Evolutionary conservation across 805 yeast genomes (phyloP).

Genomic region (Wickerhamomyces bisporus): DNA sequence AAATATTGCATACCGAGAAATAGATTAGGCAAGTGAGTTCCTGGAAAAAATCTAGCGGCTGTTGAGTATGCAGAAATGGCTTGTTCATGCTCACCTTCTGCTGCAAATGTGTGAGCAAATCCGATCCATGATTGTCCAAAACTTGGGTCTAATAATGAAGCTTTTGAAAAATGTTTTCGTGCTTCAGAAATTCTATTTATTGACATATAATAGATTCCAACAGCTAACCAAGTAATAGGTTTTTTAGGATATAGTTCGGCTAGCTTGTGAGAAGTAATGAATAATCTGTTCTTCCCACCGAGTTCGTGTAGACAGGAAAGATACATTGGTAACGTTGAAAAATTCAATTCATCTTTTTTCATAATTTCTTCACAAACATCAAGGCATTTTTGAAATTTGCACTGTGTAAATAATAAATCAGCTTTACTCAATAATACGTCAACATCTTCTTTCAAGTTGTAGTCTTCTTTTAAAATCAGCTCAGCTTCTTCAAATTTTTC

Average conservation of each 20-base stretch:
- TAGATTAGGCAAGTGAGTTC: conserved; percentile 83
- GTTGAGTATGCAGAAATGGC: conserved; percentile 96
- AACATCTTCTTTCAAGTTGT: conserved; percentile 58
- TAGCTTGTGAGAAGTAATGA: conserved; percentile 73
- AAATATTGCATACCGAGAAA: conserved; percentile 95
- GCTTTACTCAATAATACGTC: conserved; percentile 69
- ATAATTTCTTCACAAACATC: conserved; percentile 57
- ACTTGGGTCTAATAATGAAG: conserved; percentile 81
- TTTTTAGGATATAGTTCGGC: conserved; percentile 80
- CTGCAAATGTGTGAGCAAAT: conserved; percentile 95
- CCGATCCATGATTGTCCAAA: conserved; percentile 98
- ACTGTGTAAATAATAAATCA: conserved; percentile 65
- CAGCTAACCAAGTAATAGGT: conserved; percentile 87
- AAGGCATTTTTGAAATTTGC: conserved; percentile 73
- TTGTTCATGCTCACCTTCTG: conserved; percentile 98
- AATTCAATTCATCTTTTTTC: conserved; percentile 62
- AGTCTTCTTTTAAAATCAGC: conserved; percentile 60
- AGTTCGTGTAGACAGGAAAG: conserved; percentile 81
- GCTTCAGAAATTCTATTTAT: conserved; percentile 75
- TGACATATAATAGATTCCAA: conserved; percentile 83
- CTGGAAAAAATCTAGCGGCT: conserved; percentile 86
- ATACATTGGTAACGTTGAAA: conserved; percentile 69
- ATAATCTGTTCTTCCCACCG: conserved; percentile 76
- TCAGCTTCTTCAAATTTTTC: conserved; percentile 61
- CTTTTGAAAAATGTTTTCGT: conserved; percentile 79